Percentiles rank a stretch among this genome's conserved stretches.
phyloP scores from a whole-genome alignment of 2,329 filamentous ascomycete species.

The Stylonectria norvegica region DNA sequence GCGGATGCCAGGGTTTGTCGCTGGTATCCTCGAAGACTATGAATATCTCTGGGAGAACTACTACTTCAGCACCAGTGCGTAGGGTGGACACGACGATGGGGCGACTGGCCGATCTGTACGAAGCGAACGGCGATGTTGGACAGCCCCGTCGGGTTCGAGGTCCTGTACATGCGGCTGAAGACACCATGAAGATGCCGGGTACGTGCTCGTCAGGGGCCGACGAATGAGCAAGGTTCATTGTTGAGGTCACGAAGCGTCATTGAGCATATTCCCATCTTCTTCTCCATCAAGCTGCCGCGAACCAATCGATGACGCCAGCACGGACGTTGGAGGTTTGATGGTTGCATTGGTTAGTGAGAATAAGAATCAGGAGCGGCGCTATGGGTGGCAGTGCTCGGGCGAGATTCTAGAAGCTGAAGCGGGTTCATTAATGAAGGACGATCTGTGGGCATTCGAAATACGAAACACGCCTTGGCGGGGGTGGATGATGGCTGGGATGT shows the following conservation, averaged over 20 bases:
- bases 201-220: no score
- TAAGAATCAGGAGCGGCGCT: neutral
- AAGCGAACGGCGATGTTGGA: neutral
- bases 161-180: no score
- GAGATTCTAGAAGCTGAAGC: no score
- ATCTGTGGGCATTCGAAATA: no score
- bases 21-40: constrained; percentile 89
- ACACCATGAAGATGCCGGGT: no score
- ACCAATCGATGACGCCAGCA: constrained; percentile 1
- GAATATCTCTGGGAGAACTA: constrained; percentile 98
- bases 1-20: constrained; percentile 75
- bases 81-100: constrained; percentile 1
- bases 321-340: neutral
- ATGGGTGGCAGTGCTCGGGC: constrained; percentile 1
- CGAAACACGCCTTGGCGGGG: no score
- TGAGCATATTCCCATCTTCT: no score
- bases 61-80: constrained; percentile 69
- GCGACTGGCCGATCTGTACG: neutral
- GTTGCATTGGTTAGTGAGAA: neutral
- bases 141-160: neutral
- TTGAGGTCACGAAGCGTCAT: constrained; percentile 2
- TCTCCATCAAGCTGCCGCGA: neutral
- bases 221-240: neutral
- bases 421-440: no score
- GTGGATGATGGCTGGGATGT: constrained; percentile 4